phyloP scores from a whole-genome alignment of 306 rosid genomes.

The Comarum palustre region DNA sequence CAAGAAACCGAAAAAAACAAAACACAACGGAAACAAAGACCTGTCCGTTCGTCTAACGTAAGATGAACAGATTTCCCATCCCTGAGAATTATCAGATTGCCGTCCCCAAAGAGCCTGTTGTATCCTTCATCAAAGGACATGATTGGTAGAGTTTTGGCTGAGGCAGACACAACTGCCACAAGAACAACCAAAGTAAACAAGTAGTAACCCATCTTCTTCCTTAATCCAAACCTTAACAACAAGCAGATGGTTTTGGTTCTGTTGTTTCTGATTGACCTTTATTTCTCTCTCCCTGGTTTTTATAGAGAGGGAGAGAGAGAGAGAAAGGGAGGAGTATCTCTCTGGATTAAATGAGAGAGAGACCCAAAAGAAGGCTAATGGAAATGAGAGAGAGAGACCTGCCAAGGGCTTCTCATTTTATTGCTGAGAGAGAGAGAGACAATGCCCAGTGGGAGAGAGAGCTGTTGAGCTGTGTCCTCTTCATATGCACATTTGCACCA shows the following conservation, averaged over 20 bases:
- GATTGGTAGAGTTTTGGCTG: constrained; percentile 46
- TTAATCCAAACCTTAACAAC: neutral
- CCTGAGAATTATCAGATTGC: constrained; percentile 53
- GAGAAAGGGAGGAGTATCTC: constrained; percentile 6
- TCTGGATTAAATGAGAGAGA: constrained; percentile 3
- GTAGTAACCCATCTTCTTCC: constrained; percentile 36
- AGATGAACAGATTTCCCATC: constrained; percentile 89
- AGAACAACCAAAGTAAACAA: constrained; percentile 23
- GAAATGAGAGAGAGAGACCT: constrained; percentile 21
- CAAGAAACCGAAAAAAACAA: neutral
- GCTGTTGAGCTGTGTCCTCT: constrained; percentile 48
- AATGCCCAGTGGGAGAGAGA: constrained; percentile 11
- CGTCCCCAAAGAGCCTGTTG: constrained; percentile 69
- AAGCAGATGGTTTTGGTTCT: constrained; percentile 14
- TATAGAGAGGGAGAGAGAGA: constrained; percentile 19
- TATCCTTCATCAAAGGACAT: constrained; percentile 83
- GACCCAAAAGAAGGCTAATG: constrained; percentile 19
- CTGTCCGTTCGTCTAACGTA: constrained; percentile 73
- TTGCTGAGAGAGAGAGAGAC: constrained; percentile 25
- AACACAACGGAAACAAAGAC: constrained; percentile 26
- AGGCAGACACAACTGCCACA: constrained; percentile 37
- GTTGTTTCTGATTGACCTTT: constrained; percentile 9
- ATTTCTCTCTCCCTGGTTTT: neutral
- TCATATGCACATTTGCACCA: constrained; percentile 35
- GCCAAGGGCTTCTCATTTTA: constrained; percentile 44